A percentile compares a stretch with the other conserved stretches of the same genome.
Conservation (phyloP, 257 asterid genomes). For the Striga asiatica region DNA sequence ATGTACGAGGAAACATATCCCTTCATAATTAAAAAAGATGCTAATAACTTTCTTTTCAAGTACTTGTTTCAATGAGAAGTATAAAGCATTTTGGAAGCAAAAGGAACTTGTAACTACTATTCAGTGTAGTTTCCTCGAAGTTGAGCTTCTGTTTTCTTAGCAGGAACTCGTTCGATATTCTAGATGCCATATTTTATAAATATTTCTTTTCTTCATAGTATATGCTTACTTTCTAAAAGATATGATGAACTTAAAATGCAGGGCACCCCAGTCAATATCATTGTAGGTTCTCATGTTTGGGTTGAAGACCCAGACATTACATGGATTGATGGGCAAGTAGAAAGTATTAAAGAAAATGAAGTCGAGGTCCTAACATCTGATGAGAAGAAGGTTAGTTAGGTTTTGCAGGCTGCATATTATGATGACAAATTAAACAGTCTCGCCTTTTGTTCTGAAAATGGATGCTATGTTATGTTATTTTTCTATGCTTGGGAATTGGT, state of each 20-base stretch:
- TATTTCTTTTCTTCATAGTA: neutral
- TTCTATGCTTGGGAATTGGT: no score
- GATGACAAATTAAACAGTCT: no score
- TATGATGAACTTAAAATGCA: slow-evolving; percentile 12
- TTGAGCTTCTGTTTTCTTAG: slow-evolving; percentile 10
- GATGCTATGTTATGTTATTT: no score
- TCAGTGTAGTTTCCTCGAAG: slow-evolving; percentile 6
- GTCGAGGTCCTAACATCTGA: slow-evolving; percentile 47
- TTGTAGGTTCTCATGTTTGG: slow-evolving; percentile 81
- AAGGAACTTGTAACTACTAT: neutral
- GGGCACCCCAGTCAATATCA: slow-evolving; percentile 42
- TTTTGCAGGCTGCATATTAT: neutral
- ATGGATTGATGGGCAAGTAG: slow-evolving; percentile 67
- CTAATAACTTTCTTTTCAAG: neutral
- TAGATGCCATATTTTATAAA: neutral
- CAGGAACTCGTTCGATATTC: neutral
- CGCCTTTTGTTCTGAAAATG: no score
- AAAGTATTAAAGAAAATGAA: slow-evolving; percentile 45
- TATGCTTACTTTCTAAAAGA: slow-evolving; percentile 11
- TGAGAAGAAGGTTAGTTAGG: slow-evolving; percentile 45
- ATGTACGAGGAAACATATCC: neutral
- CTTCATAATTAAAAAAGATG: no score
- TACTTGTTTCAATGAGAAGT: neutral
- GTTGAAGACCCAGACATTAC: slow-evolving; percentile 55
- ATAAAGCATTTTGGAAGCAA: no score